phyloP scores from a whole-genome alignment of 371 early-diverging fungal genomes.

The Lichtheimia ornata region DNA sequence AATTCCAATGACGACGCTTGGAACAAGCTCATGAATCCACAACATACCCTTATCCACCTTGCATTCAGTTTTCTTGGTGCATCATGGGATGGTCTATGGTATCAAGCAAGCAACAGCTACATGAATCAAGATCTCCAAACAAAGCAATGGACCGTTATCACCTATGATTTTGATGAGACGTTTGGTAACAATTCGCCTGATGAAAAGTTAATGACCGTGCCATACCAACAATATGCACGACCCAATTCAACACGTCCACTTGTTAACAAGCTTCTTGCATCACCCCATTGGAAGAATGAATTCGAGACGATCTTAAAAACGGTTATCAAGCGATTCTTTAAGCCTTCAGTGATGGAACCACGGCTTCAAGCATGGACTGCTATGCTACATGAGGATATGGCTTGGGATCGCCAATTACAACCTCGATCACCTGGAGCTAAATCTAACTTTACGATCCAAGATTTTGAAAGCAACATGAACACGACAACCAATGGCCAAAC shows the following conservation, averaged over 20 bases:
- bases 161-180: constrained; percentile 61
- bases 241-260: constrained; percentile 38
- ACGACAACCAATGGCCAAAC: constrained; percentile 21
- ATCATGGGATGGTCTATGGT: constrained; percentile 54
- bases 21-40: constrained; percentile 28
- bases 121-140: constrained; percentile 45
- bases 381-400: constrained; percentile 56
- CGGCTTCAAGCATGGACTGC: constrained; percentile 47
- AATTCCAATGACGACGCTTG: constrained; percentile 25
- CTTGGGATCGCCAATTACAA: constrained; percentile 47
- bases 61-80: constrained; percentile 50
- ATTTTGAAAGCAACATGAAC: constrained; percentile 45
- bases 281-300: constrained; percentile 41
- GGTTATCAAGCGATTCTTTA: constrained; percentile 53
- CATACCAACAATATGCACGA: constrained; percentile 44
- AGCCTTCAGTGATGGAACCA: constrained; percentile 48
- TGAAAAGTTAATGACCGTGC: constrained; percentile 15
- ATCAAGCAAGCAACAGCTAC: constrained; percentile 54
- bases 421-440: constrained; percentile 47
- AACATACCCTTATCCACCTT: constrained; percentile 36
- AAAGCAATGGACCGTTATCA: constrained; percentile 54
- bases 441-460: constrained; percentile 35
- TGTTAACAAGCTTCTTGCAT: constrained; percentile 38
- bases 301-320: constrained; percentile 55
- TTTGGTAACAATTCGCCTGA: constrained; percentile 37